Evolutionary conservation across 768 basidiomycete species (phyloP).

Genomic region (Chalciporus pseudorubinellus): DNA sequence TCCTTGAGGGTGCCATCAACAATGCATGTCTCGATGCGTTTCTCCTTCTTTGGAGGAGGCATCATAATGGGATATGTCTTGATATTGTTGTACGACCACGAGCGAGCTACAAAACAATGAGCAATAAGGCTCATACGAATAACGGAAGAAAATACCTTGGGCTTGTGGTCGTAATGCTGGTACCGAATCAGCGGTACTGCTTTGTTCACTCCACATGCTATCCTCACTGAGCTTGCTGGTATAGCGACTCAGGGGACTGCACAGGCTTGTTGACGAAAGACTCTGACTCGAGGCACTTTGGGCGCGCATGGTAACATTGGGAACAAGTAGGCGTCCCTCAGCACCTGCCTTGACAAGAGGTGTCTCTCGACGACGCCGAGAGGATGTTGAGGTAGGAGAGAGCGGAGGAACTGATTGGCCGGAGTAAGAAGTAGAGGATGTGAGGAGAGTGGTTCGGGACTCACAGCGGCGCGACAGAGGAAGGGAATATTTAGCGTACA

Average conservation of each 20-base stretch:
- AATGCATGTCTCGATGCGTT: conserved; percentile 46
- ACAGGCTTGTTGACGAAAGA: conserved; percentile 25
- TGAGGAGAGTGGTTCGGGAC: conserved; percentile 43
- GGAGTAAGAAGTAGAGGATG: conserved; percentile 34
- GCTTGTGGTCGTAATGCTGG: conserved; percentile 39
- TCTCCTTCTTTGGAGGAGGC: conserved; percentile 54
- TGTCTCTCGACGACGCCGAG: conserved; percentile 45
- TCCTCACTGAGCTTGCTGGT: conserved; percentile 41
- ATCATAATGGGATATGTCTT: conserved; percentile 59
- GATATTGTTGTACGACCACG: conserved; percentile 76
- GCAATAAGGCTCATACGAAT: conserved; percentile 3
- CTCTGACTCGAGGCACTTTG: conserved; percentile 37
- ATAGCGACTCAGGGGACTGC: conserved; percentile 40
- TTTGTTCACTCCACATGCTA: conserved; percentile 30
- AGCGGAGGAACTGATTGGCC: conserved; percentile 37
- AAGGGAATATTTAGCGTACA: conserved; percentile 54
- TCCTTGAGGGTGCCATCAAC: conserved; percentile 50
- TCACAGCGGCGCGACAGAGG: conserved; percentile 56
- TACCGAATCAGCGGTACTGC: conserved; percentile 21
- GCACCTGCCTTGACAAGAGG: conserved; percentile 57
- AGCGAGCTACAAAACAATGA: conserved; percentile 44
- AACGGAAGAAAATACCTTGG: conserved; percentile 34
- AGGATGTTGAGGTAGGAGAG: conserved; percentile 35
- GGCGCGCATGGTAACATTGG: conserved; percentile 37
- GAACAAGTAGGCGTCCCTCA: conserved; percentile 62